Conservation (phyloP, 768 basidiomycete genomes). For the Rickenella mellea region DNA sequence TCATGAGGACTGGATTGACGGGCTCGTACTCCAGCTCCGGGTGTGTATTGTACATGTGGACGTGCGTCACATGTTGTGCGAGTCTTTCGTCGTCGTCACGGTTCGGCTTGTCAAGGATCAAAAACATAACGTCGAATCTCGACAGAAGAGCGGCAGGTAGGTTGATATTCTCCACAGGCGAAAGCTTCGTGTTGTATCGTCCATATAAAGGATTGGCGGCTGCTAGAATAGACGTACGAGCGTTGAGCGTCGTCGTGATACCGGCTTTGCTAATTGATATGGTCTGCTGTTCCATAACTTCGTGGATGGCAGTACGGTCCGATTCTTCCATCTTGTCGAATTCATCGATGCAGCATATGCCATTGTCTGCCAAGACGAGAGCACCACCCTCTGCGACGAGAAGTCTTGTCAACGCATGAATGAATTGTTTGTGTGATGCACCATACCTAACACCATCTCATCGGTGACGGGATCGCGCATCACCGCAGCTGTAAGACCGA, state of each 20-base stretch:
- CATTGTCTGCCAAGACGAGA: conserved; percentile 97
- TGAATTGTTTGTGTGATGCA: conserved; percentile 1
- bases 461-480: conserved; percentile 99
- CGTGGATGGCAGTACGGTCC: conserved; percentile 96
- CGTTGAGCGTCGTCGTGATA: conserved; percentile 96
- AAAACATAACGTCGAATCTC: conserved; percentile 91
- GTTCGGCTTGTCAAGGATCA: conserved; percentile 92
- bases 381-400: conserved; percentile 83
- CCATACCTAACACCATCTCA: conserved; percentile 95
- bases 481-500: conserved; percentile 96
- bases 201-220: conserved; percentile 98
- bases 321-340: conserved; percentile 99
- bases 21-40: conserved; percentile 80
- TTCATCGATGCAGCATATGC: conserved; percentile 99
- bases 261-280: conserved; percentile 99
- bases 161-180: conserved; percentile 98
- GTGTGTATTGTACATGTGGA: conserved; percentile 93
- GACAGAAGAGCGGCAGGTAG: conserved; percentile 93
- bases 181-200: conserved; percentile 95
- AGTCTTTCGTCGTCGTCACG: conserved; percentile 93
- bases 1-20: conserved; percentile 80
- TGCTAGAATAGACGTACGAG: conserved; percentile 93
- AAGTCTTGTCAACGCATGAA: neutral
- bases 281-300: conserved; percentile 99
- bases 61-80: conserved; percentile 94